Conservation (phyloP, 2,329 filamentous ascomycete genomes). For the Arthrobotrys conoides region DNA sequence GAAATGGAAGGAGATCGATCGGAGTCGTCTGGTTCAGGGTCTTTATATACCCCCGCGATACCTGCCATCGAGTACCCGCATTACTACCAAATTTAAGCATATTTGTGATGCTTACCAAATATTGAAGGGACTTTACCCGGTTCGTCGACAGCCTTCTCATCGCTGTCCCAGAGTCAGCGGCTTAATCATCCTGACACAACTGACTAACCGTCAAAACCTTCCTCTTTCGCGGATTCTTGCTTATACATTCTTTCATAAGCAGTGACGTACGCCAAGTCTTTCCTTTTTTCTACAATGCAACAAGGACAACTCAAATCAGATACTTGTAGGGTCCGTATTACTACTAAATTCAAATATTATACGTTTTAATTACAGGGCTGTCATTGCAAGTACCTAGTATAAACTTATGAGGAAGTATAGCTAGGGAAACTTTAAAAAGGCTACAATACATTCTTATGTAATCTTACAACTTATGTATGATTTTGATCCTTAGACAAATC, state of each 20-base stretch:
- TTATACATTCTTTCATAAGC: constrained; percentile 59
- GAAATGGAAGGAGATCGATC: constrained; percentile 34
- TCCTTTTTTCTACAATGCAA: not conserved
- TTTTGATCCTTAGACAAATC: too few species aligned
- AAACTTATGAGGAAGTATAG: too few species aligned
- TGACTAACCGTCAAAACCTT: constrained; percentile 37
- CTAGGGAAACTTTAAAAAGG: too few species aligned
- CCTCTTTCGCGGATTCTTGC: constrained; percentile 44
- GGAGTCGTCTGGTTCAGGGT: constrained; percentile 12
- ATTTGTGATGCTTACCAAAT: constrained; percentile 53
- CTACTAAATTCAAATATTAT: too few species aligned
- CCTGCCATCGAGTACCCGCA: constrained; percentile 23
- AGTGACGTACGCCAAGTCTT: constrained; percentile 10
- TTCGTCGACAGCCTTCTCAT: constrained; percentile 31
- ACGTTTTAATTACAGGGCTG: too few species aligned
- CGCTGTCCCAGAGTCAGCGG: not conserved
- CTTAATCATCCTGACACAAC: constrained; percentile 59
- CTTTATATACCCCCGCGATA: constrained; percentile 54
- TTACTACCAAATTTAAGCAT: not conserved
- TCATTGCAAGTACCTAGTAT: too few species aligned
- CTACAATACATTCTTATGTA: too few species aligned
- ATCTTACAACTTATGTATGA: too few species aligned
- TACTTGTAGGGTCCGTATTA: too few species aligned
- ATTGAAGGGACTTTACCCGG: constrained; percentile 41
- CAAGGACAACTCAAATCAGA: not conserved